phyloP scores from a whole-genome alignment of 192 early-diverging fungal species.

The Pilaira anomala region DNA sequence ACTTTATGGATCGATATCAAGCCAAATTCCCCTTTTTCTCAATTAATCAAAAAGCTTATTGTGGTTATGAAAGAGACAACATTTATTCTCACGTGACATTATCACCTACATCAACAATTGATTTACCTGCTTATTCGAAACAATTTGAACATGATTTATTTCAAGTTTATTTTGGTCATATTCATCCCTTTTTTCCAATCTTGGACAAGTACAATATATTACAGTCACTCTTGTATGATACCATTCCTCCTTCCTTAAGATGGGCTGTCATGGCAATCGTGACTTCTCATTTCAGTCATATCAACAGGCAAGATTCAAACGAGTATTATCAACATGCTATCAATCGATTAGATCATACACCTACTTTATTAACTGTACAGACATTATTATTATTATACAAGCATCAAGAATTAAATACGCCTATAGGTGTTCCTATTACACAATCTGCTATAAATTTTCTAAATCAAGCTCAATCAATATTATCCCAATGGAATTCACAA shows the following conservation, averaged over 20 bases:
- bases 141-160: conserved; percentile 4
- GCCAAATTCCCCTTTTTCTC: background rate
- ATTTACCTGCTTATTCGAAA: conserved; percentile 7
- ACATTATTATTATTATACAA: conserved; percentile 15
- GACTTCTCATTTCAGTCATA: background rate
- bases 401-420: conserved; percentile 17
- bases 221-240: background rate
- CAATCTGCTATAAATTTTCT: background rate
- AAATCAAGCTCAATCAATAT: background rate
- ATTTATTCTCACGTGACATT: background rate
- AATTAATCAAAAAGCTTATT: background rate
- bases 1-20: conserved; percentile 1
- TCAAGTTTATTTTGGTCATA: conserved; percentile 2
- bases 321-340: conserved; percentile 6
- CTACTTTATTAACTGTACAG: background rate
- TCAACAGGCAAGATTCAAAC: background rate
- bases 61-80: conserved; percentile 8
- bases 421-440: conserved; percentile 2
- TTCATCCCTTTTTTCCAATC: conserved; percentile 12
- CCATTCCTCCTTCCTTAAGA: background rate
- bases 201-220: conserved; percentile 7
- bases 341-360: background rate
- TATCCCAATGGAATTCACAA: background rate
- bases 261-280: background rate
- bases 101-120: background rate